Evolutionary conservation across 306 rosid species (phyloP).

Genomic region (Inga leiocalycina): DNA sequence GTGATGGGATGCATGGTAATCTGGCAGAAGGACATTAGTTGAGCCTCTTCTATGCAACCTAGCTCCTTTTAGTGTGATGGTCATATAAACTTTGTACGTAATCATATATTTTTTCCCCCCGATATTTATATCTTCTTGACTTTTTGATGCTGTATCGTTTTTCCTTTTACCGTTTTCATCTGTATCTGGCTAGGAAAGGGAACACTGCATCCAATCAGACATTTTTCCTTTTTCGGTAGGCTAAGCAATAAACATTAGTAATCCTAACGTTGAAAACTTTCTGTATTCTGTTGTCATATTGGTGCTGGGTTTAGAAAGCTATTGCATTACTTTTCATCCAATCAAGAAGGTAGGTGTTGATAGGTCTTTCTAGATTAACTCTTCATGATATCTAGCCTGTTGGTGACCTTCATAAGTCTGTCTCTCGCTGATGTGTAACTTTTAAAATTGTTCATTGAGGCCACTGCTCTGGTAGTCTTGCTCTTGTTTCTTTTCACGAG

Average conservation of each 20-base stretch:
- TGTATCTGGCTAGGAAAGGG: neutral
- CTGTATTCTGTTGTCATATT: neutral
- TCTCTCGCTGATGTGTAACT: neutral
- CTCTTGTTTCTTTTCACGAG: slow-evolving; percentile 12
- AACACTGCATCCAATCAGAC: neutral
- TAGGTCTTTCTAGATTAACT: neutral
- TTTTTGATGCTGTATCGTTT: neutral
- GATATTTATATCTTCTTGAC: neutral
- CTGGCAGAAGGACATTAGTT: neutral
- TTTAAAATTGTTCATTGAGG: slow-evolving; percentile 20
- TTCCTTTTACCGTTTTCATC: neutral
- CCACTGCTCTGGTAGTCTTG: slow-evolving; percentile 26
- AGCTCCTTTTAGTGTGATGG: neutral
- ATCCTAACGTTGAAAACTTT: slow-evolving; percentile 1
- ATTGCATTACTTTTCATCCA: slow-evolving; percentile 7
- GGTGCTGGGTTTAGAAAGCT: slow-evolving; percentile 10
- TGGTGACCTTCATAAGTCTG: neutral
- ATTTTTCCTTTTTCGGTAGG: neutral
- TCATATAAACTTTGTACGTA: neutral
- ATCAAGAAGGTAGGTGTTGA: slow-evolving; percentile 9
- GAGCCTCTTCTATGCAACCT: slow-evolving; percentile 1
- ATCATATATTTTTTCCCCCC: neutral
- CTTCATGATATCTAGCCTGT: neutral
- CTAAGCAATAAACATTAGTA: neutral
- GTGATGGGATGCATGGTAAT: slow-evolving; percentile 4